A percentile compares a stretch with the other conserved stretches of the same genome.
phyloP scores from a whole-genome alignment of 2,329 filamentous ascomycete genomes.

The Periglandula ipomoeae region DNA sequence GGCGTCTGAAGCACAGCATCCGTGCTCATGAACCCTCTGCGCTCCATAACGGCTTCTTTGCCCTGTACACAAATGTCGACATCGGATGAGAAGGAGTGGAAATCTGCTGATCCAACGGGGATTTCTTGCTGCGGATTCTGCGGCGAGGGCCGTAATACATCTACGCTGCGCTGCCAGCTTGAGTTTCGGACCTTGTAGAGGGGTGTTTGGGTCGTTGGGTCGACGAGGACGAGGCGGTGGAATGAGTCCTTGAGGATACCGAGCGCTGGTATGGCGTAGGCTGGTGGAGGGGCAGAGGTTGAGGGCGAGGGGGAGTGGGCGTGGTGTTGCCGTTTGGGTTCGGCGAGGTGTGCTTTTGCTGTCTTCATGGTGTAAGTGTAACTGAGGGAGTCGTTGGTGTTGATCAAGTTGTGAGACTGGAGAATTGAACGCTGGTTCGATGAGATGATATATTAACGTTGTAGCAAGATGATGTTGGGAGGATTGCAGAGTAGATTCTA shows the following conservation, averaged over 20 bases:
- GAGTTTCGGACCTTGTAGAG: neutral
- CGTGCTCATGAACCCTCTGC: neutral
- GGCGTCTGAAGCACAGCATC: neutral
- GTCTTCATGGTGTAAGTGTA: neutral
- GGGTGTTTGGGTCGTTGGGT: neutral
- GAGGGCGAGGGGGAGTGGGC: no score
- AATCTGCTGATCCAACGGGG: neutral
- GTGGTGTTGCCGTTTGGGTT: neutral
- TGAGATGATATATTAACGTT: no score
- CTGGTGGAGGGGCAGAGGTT: neutral
- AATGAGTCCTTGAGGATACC: neutral
- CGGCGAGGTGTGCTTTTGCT: neutral
- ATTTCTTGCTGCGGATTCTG: neutral
- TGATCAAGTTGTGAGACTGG: neutral
- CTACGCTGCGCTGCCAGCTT: neutral
- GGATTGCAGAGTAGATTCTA: neutral
- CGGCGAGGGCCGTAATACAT: neutral
- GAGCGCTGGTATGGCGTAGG: neutral
- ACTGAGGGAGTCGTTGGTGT: neutral
- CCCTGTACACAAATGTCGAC: neutral
- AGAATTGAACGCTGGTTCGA: no score
- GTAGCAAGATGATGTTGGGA: no score
- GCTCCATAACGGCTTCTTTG: neutral
- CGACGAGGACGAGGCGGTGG: neutral
- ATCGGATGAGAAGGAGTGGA: neutral